Evolutionary conservation across 169 alveolate species (phyloP).

Genomic region (Eimeria tenella): DNA sequence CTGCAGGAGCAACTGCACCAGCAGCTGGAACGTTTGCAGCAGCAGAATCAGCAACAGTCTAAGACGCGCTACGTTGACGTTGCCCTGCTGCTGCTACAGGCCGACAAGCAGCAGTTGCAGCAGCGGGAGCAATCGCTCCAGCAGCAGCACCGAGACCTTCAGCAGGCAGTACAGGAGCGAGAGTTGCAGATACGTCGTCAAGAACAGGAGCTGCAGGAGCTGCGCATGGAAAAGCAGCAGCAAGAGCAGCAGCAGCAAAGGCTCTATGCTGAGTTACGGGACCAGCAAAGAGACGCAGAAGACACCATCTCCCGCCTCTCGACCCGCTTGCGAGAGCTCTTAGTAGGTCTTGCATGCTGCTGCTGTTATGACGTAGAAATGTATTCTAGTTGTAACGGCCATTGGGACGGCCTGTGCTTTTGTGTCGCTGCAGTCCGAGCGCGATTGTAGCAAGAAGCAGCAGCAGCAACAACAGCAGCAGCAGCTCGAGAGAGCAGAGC

Average conservation of each 20-base stretch:
- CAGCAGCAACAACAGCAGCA: slow-evolving; percentile 34
- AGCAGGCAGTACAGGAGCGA: slow-evolving; percentile 30
- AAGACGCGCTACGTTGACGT: slow-evolving; percentile 55
- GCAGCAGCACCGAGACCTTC: slow-evolving; percentile 42
- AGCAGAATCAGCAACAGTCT: slow-evolving; percentile 26
- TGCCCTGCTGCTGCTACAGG: slow-evolving; percentile 52
- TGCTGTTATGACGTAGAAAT: neutral
- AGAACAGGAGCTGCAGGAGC: slow-evolving; percentile 44
- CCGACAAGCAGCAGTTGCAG: slow-evolving; percentile 62
- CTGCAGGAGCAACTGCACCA: slow-evolving; percentile 43
- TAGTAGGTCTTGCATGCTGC: neutral
- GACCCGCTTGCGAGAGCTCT: neutral
- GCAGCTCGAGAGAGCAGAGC: slow-evolving; percentile 31
- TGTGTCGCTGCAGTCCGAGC: slow-evolving; percentile 35
- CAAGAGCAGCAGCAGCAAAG: slow-evolving; percentile 46
- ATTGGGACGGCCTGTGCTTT: neutral
- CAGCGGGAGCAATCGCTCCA: slow-evolving; percentile 55
- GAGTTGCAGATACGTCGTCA: slow-evolving; percentile 41
- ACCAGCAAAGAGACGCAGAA: slow-evolving; percentile 61
- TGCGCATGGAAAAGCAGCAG: slow-evolving; percentile 54
- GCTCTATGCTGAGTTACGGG: slow-evolving; percentile 17
- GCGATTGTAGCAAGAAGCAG: neutral
- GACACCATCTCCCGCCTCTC: slow-evolving; percentile 28
- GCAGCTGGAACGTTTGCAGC: slow-evolving; percentile 31
- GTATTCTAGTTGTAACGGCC: too few species aligned